These are phyloP conservation scores for Thelonectria olida DNA, from an alignment of 2,329 filamentous ascomycete species.

Conservation along the genomic window DNA sequence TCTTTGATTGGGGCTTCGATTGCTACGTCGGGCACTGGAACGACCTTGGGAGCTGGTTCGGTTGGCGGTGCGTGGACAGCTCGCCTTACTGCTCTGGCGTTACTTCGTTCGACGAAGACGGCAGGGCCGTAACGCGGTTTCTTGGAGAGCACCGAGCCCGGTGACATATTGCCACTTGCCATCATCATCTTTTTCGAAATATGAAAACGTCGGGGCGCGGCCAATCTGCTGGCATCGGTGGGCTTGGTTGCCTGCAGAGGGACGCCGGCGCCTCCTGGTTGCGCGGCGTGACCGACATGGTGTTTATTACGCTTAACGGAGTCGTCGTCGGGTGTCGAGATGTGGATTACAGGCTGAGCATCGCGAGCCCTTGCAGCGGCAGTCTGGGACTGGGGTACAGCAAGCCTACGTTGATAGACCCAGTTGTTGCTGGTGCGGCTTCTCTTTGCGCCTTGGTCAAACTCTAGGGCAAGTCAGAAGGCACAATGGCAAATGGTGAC, in stretches of 20 bases:
- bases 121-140: conserved; percentile 54
- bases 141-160: conserved; percentile 50
- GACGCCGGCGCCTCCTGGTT: background rate
- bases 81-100: conserved; percentile 46
- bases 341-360: conserved; percentile 57
- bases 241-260: conserved; percentile 22
- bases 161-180: conserved; percentile 32
- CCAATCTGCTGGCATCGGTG: conserved; percentile 11
- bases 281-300: conserved; percentile 14
- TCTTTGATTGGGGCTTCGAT: conserved; percentile 26
- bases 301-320: conserved; percentile 20
- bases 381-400: conserved; percentile 39
- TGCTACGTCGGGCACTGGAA: conserved; percentile 9
- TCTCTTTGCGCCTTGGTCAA: conserved; percentile 56
- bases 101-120: conserved; percentile 65
- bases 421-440: conserved; percentile 60
- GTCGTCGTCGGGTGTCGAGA: conserved; percentile 52
- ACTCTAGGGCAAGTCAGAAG: too few species aligned
- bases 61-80: conserved; percentile 25
- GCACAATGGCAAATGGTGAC: conserved; percentile 5
- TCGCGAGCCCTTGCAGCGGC: conserved; percentile 32
- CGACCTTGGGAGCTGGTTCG: conserved; percentile 4
- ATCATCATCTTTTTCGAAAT: conserved; percentile 60
- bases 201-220: conserved; percentile 63
- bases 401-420: conserved; percentile 64